These are phyloP conservation scores for Phyllostachys edulis DNA, from an alignment of 176 grass and related monocot species.

Conservation along the genomic window DNA sequence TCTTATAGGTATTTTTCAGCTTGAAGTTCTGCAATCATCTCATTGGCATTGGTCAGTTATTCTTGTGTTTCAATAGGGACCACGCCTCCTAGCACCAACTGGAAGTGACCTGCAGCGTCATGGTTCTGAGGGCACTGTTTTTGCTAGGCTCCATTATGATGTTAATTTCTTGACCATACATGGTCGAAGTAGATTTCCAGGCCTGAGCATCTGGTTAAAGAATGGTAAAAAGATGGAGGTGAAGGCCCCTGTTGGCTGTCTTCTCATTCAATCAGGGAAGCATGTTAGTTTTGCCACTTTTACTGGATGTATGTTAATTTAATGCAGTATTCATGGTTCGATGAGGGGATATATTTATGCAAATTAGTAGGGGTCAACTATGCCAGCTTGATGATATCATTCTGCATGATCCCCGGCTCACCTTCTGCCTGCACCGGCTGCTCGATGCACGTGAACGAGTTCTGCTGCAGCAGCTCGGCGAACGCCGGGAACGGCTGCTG, in stretches of 20 bases:
- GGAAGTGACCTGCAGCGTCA: slow-evolving; percentile 84
- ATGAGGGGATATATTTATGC: neutral
- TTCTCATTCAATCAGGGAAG: slow-evolving; percentile 90
- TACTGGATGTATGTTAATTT: neutral
- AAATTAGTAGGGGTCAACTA: neutral
- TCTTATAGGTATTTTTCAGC: neutral
- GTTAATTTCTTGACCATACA: slow-evolving; percentile 98
- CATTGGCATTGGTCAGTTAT: neutral
- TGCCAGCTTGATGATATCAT: neutral
- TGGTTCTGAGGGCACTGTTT: slow-evolving; percentile 75
- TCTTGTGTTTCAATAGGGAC: slow-evolving; percentile 52
- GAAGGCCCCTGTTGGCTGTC: slow-evolving; percentile 84
- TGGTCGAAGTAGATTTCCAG: slow-evolving; percentile 94
- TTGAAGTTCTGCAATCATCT: neutral
- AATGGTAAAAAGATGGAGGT: slow-evolving; percentile 92
- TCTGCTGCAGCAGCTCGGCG: slow-evolving; percentile 53
- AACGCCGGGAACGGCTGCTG: slow-evolving; percentile 32
- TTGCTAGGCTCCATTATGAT: slow-evolving; percentile 95
- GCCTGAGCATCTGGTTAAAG: slow-evolving; percentile 87
- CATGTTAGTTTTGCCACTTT: slow-evolving; percentile 55
- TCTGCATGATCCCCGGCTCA: slow-evolving; percentile 39
- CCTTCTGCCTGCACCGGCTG: neutral
- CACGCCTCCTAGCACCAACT: slow-evolving; percentile 91
- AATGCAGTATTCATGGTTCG: neutral
- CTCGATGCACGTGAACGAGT: slow-evolving; percentile 48